Evolutionary conservation across 164 flowering plant genomes (phyloP), one percentile per base, ranked within the genome.

Genomic region (Brasenia schreberi): DNA sequence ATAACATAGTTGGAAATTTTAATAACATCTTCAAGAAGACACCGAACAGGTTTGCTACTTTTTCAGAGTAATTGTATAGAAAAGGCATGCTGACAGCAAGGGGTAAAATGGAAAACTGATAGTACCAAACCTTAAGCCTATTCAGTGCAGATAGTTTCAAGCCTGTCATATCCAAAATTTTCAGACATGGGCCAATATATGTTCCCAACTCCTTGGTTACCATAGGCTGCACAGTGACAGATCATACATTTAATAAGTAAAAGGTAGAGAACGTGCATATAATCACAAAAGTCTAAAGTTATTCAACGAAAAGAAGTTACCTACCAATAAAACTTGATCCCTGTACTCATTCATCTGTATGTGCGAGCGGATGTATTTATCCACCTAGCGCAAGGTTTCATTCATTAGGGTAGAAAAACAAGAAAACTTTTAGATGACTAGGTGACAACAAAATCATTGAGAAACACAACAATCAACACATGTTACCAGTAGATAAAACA

Each of bases 321-420:
- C 75, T 65, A 89, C 97, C 84, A 92, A 70, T 66, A 92, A 64
- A 5, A 92, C 87, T 59, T 92, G 87, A 70, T 92, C 97, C 73
- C 97, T 78, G 70, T 92, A 92, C 74, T 92, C 97, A 71, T 92
- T 92, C 79, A 92, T 79, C 75, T 92, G 97, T 75, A 92, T 92
- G 73, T 92, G 96, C 18, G 97, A 92, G 66, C 89, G 97, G 62
- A 87, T 83, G 83, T 92, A 92, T 73, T 80, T 80, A 70, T 89
- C 69, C 45, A 82, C 85, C 97, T 91, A 33, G 39, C 39, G 39
- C 39, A 33, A 33, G 39, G 39, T 33, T 33, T 33, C 39, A 33
- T 33, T 33, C 4, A 33, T 33, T 33, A 33, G 39, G 39, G 70
- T 56, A 75, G 39, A 62, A 10, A 43, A 64, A 58, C 60, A 58